Percentiles rank a stretch among this genome's conserved stretches.
phyloP scores from a whole-genome alignment of 2,329 filamentous ascomycete species.

The Trichoderma citrinoviride region DNA sequence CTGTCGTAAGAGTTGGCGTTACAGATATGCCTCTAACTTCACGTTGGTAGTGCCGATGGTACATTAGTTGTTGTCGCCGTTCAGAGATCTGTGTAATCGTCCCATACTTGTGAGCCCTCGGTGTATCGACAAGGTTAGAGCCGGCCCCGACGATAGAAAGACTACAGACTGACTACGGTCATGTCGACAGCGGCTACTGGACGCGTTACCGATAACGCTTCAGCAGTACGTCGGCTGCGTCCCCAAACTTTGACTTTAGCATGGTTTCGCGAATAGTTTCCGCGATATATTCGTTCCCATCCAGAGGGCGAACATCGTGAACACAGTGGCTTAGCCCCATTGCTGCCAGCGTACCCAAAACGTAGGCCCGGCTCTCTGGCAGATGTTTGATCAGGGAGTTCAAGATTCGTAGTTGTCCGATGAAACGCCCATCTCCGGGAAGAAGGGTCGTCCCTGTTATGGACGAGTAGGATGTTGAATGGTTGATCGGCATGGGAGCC shows the following conservation, averaged over 20 bases:
- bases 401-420: neutral
- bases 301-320: neutral
- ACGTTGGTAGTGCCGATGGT: too few species aligned
- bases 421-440: neutral
- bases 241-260: neutral
- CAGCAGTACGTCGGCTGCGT: neutral
- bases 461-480: too few species aligned
- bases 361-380: neutral
- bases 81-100: too few species aligned
- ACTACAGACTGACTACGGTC: too few species aligned
- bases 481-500: neutral
- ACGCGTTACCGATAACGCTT: neutral
- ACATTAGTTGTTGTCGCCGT: too few species aligned
- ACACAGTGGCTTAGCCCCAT: constrained; percentile 5
- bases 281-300: constrained; percentile 4
- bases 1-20: too few species aligned
- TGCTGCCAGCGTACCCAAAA: neutral
- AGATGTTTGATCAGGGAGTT: constrained; percentile 1
- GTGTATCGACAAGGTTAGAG: too few species aligned
- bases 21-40: too few species aligned
- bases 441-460: neutral
- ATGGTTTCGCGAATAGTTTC: constrained; percentile 2
- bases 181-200: too few species aligned
- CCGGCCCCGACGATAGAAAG: too few species aligned
- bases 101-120: too few species aligned